Evolutionary conservation across 192 early-diverging fungal genomes (phyloP).

Genomic region (Backusella tuberculispora): DNA sequence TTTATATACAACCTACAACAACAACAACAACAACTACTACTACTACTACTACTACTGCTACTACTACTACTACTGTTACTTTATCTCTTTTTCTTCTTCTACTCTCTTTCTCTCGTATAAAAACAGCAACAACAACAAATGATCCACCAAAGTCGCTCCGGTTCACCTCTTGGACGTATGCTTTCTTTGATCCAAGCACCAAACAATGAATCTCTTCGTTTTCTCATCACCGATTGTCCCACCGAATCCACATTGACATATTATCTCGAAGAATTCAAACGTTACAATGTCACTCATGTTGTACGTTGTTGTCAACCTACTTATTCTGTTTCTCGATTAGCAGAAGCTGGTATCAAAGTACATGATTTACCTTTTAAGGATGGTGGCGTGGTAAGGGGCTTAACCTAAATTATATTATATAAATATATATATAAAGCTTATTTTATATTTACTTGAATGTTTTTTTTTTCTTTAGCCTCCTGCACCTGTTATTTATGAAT

Average conservation of each 20-base stretch:
- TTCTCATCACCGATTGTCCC: constrained; percentile 94
- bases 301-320: constrained; percentile 93
- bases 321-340: constrained; percentile 65
- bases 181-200: constrained; percentile 66
- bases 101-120: too few species aligned
- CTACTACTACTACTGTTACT: neutral
- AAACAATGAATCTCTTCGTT: constrained; percentile 60
- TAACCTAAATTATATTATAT: neutral
- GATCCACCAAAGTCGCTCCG: neutral
- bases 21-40: too few species aligned
- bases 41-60: too few species aligned
- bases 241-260: constrained; percentile 77
- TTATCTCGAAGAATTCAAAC: constrained; percentile 77
- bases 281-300: constrained; percentile 83
- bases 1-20: neutral
- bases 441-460: neutral
- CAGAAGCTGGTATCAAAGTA: constrained; percentile 65
- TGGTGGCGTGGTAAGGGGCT: constrained; percentile 69
- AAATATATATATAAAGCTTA: neutral
- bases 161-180: constrained; percentile 55
- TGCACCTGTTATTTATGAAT: constrained; percentile 51
- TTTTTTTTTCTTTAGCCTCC: constrained; percentile 43
- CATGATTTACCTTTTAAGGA: constrained; percentile 92
- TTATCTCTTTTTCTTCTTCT: neutral
- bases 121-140: neutral